Percentiles rank a stretch among this genome's conserved stretches.
These are phyloP conservation scores for Pontederia crassipes DNA, from an alignment of 176 grass and related monocot genomes.

Conservation along the genomic window DNA sequence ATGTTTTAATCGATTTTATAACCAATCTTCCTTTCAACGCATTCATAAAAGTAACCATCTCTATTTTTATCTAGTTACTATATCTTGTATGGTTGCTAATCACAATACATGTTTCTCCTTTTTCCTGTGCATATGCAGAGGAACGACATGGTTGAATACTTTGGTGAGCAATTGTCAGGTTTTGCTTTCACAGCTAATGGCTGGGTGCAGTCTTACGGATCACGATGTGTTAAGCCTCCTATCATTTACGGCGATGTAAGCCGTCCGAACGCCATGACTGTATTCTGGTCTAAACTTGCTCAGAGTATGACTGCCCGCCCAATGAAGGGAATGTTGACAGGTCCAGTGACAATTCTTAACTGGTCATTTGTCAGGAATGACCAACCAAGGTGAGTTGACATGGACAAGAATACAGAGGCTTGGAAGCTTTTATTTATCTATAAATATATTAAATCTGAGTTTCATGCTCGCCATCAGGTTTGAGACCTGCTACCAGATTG, in stretches of 20 bases:
- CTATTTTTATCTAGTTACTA: neutral
- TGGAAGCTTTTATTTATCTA: too few species aligned
- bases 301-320: conserved; percentile 90
- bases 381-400: conserved; percentile 50
- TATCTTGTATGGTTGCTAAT: neutral
- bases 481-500: conserved; percentile 98
- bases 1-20: too few species aligned
- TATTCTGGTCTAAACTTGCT: conserved; percentile 82
- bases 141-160: conserved; percentile 99
- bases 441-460: neutral
- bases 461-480: conserved; percentile 27
- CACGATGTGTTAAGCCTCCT: conserved; percentile 87
- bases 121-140: conserved; percentile 34
- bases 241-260: conserved; percentile 97
- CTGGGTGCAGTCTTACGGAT: conserved; percentile 97
- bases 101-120: too few species aligned
- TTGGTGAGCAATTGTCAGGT: conserved; percentile 89
- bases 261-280: conserved; percentile 87
- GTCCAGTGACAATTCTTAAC: conserved; percentile 94
- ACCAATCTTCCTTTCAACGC: too few species aligned
- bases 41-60: too few species aligned
- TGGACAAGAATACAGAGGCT: too few species aligned
- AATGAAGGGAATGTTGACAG: conserved; percentile 99
- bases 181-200: conserved; percentile 96
- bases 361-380: conserved; percentile 99